These are phyloP conservation scores for Iris pallida DNA, from an alignment of 116 monocot genomes.

Conservation along the genomic window DNA sequence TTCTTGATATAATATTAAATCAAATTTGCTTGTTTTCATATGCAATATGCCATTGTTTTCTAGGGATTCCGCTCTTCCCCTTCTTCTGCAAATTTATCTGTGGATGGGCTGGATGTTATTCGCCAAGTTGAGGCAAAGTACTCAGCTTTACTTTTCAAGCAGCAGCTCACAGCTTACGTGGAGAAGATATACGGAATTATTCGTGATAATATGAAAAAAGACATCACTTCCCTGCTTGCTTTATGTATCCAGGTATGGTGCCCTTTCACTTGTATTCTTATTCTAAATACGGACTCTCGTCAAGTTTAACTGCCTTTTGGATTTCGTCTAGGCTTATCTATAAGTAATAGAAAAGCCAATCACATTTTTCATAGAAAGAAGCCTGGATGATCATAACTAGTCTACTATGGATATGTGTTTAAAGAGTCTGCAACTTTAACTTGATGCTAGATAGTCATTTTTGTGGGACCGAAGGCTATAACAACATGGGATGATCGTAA, in stretches of 20 bases:
- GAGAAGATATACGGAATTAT: conserved; percentile 87
- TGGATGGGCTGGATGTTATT: conserved; percentile 47
- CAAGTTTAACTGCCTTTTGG: too few relatives aligned
- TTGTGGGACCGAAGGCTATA: too few relatives aligned
- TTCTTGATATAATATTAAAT: not conserved
- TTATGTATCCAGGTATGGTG: conserved; percentile 63
- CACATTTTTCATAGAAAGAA: too few relatives aligned
- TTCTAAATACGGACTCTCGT: too few relatives aligned
- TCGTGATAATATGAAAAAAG: conserved; percentile 69
- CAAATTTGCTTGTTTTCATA: not conserved
- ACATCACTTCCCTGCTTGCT: conserved; percentile 53
- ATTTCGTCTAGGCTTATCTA: too few relatives aligned
- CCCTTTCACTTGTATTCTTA: not conserved
- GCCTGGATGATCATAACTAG: too few relatives aligned
- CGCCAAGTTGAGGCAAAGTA: conserved; percentile 77
- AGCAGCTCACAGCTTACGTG: conserved; percentile 70
- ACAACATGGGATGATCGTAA: too few relatives aligned
- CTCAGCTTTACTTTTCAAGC: conserved; percentile 80
- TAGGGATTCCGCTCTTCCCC: conserved; percentile 53
- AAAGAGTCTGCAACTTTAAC: too few relatives aligned
- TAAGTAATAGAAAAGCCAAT: too few relatives aligned
- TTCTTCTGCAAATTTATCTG: conserved; percentile 35
- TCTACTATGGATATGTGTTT: too few relatives aligned
- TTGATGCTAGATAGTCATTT: too few relatives aligned
- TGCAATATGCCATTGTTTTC: not conserved